These are phyloP conservation scores for Madurella fahalii DNA, from an alignment of 2,329 filamentous ascomycete genomes.

Conservation along the genomic window DNA sequence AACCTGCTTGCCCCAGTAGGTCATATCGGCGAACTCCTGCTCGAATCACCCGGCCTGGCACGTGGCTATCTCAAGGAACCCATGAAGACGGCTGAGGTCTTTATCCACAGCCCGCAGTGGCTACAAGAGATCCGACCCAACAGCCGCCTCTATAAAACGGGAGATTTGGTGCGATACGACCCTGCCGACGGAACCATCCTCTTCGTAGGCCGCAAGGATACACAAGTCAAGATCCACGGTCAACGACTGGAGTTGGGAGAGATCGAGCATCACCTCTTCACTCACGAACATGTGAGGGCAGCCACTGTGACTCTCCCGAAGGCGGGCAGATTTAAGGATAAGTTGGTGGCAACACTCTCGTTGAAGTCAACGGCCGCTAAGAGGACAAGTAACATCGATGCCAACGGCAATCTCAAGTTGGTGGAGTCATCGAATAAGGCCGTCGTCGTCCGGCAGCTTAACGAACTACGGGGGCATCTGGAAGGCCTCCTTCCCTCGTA, in stretches of 20 bases:
- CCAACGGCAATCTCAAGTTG: too few relatives aligned
- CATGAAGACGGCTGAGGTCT: constrained; percentile 41
- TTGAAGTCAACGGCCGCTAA: too few relatives aligned
- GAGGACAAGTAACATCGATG: too few relatives aligned
- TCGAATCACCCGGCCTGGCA: constrained; percentile 43
- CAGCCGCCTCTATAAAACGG: constrained; percentile 37
- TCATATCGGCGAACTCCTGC: constrained; percentile 32
- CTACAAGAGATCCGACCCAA: constrained; percentile 12
- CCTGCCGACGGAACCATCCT: constrained; percentile 30
- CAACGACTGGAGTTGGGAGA: constrained; percentile 42
- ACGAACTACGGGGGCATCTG: too few relatives aligned
- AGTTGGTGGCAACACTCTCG: too few relatives aligned
- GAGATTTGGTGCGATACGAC: constrained; percentile 38
- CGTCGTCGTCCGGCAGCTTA: too few relatives aligned
- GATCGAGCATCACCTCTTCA: constrained; percentile 8
- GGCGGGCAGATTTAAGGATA: too few relatives aligned
- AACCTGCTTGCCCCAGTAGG: constrained; percentile 28
- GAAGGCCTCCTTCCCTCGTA: too few relatives aligned
- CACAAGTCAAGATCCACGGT: constrained; percentile 52
- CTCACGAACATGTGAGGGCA: too few relatives aligned
- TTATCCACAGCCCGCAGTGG: constrained; percentile 41
- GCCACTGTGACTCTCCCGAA: too few relatives aligned
- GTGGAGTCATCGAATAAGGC: too few relatives aligned
- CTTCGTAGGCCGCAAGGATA: constrained; percentile 46
- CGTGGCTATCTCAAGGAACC: constrained; percentile 46